A percentile compares a stretch with the other conserved stretches of the same genome.
Evolutionary conservation across 257 asterid species (phyloP).

Genomic region (Mentha longifolia): DNA sequence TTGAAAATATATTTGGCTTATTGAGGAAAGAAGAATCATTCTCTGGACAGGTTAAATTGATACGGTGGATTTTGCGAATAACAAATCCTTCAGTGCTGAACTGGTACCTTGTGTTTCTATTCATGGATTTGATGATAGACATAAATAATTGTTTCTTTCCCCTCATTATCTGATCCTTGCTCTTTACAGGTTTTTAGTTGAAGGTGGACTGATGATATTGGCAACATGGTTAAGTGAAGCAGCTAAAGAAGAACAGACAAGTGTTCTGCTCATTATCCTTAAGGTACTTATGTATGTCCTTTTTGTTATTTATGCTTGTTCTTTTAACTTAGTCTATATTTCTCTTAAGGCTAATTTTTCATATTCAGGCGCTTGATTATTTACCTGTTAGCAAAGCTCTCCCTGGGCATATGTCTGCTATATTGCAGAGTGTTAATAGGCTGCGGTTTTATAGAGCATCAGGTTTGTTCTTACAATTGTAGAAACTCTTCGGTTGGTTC

Average conservation of each 20-base stretch:
- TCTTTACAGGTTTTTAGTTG: conserved; percentile 71
- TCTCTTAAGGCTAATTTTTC: conserved; percentile 34
- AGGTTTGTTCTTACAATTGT: conserved; percentile 69
- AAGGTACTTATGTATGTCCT: conserved; percentile 51
- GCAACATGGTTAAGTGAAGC: conserved; percentile 97
- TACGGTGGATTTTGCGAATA: conserved; percentile 79
- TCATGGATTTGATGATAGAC: conserved; percentile 24
- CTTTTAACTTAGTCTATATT: conserved; percentile 1
- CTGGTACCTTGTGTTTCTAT: conserved; percentile 56
- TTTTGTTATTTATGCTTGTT: conserved; percentile 16
- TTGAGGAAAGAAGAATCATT: conserved; percentile 94
- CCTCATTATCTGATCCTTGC: conserved; percentile 28
- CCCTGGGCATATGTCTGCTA: conserved; percentile 92
- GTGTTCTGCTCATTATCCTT: conserved; percentile 68
- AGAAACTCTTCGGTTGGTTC: conserved; percentile 25
- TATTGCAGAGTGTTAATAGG: conserved; percentile 86
- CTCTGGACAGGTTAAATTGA: conserved; percentile 85
- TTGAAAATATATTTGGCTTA: conserved; percentile 66
- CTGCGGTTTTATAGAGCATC: conserved; percentile 86
- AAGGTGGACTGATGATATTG: conserved; percentile 89
- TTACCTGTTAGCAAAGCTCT: conserved; percentile 87
- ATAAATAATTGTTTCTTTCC: conserved; percentile 15
- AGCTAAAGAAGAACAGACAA: conserved; percentile 89
- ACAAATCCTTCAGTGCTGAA: conserved; percentile 67
- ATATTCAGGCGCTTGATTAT: conserved; percentile 77